Percentiles rank a stretch among this genome's conserved stretches.
Evolutionary conservation across 2,329 filamentous ascomycete species (phyloP).

Genomic region (Elsinoe ampelina): DNA sequence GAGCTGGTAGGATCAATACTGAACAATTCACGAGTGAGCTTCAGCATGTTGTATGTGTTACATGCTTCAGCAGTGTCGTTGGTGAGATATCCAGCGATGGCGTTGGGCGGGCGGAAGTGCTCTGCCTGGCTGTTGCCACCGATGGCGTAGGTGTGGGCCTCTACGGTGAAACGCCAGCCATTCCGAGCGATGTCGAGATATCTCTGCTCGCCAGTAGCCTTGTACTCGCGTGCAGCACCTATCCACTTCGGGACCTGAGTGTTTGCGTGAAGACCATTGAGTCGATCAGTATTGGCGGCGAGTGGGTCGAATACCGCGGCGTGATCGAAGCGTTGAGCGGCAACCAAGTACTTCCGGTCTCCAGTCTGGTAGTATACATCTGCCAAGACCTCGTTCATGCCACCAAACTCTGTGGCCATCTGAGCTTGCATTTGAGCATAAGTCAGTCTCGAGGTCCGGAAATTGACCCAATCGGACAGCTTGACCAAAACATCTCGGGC

Average conservation of each 20-base stretch:
- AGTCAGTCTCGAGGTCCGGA: conserved; percentile 36
- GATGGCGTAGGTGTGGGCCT: conserved; percentile 43
- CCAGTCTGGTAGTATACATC: conserved; percentile 41
- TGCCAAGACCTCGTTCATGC: conserved; percentile 45
- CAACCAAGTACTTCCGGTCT: conserved; percentile 38
- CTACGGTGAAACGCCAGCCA: conserved; percentile 40
- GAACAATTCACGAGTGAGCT: conserved; percentile 45
- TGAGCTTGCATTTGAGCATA: conserved; percentile 40
- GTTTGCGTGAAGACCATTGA: conserved; percentile 44
- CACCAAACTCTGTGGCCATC: conserved; percentile 43
- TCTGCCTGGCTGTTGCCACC: conserved; percentile 47
- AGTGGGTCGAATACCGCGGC: conserved; percentile 40
- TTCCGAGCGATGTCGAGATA: conserved; percentile 44
- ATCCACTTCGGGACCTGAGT: conserved; percentile 49
- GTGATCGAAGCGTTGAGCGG: conserved; percentile 44
- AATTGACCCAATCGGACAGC: conserved; percentile 42
- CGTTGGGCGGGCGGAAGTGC: conserved; percentile 41
- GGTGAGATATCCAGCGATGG: conserved; percentile 37
- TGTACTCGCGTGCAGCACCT: conserved; percentile 41
- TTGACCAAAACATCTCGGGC: conserved; percentile 37
- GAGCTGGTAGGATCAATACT: conserved; percentile 32
- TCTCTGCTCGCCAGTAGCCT: conserved; percentile 36
- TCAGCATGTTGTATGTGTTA: conserved; percentile 51
- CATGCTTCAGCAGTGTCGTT: conserved; percentile 44
- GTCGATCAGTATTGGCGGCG: conserved; percentile 35